These are phyloP conservation scores for Rhizopus sp. DNA, from an alignment of 371 early-diverging fungal genomes.

Conservation along the genomic window DNA sequence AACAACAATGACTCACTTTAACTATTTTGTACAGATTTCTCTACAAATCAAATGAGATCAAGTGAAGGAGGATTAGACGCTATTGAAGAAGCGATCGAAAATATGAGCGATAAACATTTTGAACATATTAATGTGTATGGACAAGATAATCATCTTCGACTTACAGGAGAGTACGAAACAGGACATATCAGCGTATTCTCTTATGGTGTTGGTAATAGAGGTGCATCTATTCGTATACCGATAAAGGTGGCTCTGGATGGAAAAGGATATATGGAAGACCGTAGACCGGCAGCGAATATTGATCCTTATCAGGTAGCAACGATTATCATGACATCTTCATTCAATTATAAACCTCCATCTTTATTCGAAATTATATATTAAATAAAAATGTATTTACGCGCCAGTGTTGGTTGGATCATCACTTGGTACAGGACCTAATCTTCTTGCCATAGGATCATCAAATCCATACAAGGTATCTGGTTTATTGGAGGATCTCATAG, in stretches of 20 bases:
- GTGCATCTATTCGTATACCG: conserved; percentile 57
- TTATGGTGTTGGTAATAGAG: conserved; percentile 52
- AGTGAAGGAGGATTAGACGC: conserved; percentile 42
- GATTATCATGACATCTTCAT: conserved; percentile 48
- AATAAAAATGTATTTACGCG: background rate
- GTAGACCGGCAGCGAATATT: conserved; percentile 56
- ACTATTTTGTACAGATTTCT: conserved; percentile 31
- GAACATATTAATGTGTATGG: conserved; percentile 58
- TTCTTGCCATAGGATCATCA: conserved; percentile 36
- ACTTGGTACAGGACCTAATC: conserved; percentile 32
- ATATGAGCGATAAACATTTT: conserved; percentile 40
- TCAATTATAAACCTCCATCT: conserved; percentile 16
- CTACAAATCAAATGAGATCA: conserved; percentile 52
- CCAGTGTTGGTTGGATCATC: conserved; percentile 32
- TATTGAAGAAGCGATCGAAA: conserved; percentile 53
- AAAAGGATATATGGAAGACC: conserved; percentile 52
- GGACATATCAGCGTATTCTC: conserved; percentile 53
- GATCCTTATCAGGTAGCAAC: conserved; percentile 52
- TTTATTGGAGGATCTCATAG: conserved; percentile 22
- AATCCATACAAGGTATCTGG: conserved; percentile 30
- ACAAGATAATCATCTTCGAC: conserved; percentile 49
- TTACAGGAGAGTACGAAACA: conserved; percentile 55
- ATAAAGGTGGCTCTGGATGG: conserved; percentile 45
- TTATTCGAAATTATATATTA: background rate
- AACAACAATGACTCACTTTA: background rate